Conservation (phyloP, 2,329 filamentous ascomycete species). For the Alternaria conjuncta region DNA sequence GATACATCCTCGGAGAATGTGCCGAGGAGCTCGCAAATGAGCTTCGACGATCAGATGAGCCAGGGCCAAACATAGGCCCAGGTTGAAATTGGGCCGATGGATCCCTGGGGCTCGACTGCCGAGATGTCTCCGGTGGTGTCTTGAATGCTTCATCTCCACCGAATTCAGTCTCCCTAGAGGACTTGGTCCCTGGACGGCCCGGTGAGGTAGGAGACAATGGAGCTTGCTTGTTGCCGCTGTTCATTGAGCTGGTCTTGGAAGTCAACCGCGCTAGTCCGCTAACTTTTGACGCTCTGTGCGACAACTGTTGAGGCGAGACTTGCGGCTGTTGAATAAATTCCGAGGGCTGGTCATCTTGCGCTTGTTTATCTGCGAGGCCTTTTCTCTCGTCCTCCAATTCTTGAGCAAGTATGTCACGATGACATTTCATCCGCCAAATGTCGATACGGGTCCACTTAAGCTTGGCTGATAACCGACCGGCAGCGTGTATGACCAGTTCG, state of each 20-base stretch:
- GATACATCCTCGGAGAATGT: conserved; percentile 44
- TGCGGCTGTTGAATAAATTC: conserved; percentile 32
- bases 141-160: conserved; percentile 51
- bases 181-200: conserved; percentile 44
- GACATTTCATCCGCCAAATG: conserved; percentile 89
- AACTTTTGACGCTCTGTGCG: conserved; percentile 36
- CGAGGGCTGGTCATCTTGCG: conserved; percentile 33
- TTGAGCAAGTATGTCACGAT: conserved; percentile 83
- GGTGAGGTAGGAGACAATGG: conserved; percentile 37
- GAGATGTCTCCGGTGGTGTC: conserved; percentile 54
- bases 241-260: conserved; percentile 46
- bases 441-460: conserved; percentile 94
- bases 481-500: conserved; percentile 83
- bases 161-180: conserved; percentile 47
- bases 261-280: conserved; percentile 43
- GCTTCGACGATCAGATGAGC: conserved; percentile 36
- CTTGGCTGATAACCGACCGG: conserved; percentile 82
- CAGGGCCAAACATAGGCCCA: conserved; percentile 44
- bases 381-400: conserved; percentile 82
- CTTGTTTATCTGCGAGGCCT: conserved; percentile 36
- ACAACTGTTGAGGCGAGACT: conserved; percentile 34
- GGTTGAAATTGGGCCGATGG: conserved; percentile 37
- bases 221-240: conserved; percentile 38
- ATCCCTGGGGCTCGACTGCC: conserved; percentile 44
- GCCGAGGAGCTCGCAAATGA: conserved; percentile 43